Percentiles rank a stretch among this genome's conserved stretches.
phyloP scores from a whole-genome alignment of 1,284 basidiomycete species.

The Exobasidium cylindrosporum region DNA sequence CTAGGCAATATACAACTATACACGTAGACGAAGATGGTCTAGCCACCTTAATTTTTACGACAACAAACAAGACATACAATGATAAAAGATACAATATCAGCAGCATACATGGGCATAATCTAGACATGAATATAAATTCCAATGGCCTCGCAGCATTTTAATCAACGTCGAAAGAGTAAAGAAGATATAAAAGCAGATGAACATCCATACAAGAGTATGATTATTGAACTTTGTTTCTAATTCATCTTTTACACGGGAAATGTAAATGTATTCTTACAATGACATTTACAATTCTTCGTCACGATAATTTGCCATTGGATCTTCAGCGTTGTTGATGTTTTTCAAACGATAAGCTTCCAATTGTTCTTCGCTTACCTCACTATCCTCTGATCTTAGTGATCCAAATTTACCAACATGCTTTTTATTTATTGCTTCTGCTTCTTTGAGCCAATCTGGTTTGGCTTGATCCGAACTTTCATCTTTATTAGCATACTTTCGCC shows the following conservation, averaged over 20 bases:
- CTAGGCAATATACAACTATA: neutral
- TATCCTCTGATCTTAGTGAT: slow-evolving; percentile 25
- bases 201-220: no score
- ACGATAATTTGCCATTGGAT: slow-evolving; percentile 83
- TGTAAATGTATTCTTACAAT: no score
- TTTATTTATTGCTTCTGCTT: slow-evolving; percentile 27
- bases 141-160: neutral
- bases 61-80: neutral
- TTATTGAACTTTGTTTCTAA: no score
- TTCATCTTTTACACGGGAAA: no score
- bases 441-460: slow-evolving; percentile 39
- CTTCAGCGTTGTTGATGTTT: slow-evolving; percentile 65
- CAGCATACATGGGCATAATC: neutral
- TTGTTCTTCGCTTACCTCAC: slow-evolving; percentile 85
- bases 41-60: neutral
- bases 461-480: slow-evolving; percentile 9
- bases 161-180: no score
- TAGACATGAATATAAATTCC: neutral
- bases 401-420: slow-evolving; percentile 28
- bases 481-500: neutral
- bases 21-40: neutral
- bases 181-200: no score
- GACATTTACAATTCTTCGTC: slow-evolving; percentile 61
- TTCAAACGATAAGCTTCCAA: slow-evolving; percentile 82
- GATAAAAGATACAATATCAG: neutral